Base-by-base conservation (phyloP, 2,329 filamentous ascomycete species). In the Sporothrix luriei region DNA sequence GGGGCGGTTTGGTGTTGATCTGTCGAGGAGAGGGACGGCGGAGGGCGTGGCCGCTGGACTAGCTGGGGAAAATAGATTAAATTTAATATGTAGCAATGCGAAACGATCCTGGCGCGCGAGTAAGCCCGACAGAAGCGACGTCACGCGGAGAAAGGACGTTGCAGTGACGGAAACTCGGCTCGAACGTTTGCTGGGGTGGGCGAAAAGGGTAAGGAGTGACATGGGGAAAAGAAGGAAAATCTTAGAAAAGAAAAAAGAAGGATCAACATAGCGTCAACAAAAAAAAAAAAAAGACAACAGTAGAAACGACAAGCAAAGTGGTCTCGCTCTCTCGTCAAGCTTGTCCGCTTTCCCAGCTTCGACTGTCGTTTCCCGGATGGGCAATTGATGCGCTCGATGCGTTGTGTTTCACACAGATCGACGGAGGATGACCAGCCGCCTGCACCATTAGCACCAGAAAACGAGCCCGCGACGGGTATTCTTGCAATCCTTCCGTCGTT, bases 381-480 rank as follows among this genome's bases (percentile, higher is more conserved):
- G 46, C 7, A 4, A 7, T 59, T 43, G 43, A 64, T 48, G 61
- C 24, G 33, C 13, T 68, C 19, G 68, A 51, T 26, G 64, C 59
- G 26, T 38, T 61, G 68, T 68, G 71, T 70, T 70, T 71, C 67
- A 71, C 61, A 71, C 65, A 70, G 69, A 72, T 71, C 69, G 62
- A 13, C 71, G 71, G 71, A 72, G 33, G 66, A 65, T 57, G 40
- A 33, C 54, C 51, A 55, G 61, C 71, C 71, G n/a, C 21, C 33
- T 43, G 19, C 38, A n/a, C 6, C 24, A 33, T 24, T 59, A 33
- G 55, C 55, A 61, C 55, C 55, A 43, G 55, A 33, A 24, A 43
- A 43, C 55, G 38, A 43, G n/a, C n/a, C 29, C 13, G 11, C 11
- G 55, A 33, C 4, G 19, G 38, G 2, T 11, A 6, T 43, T 61